Evolutionary conservation across 1,284 basidiomycete genomes (phyloP).

Genomic region (Somion occarium): DNA sequence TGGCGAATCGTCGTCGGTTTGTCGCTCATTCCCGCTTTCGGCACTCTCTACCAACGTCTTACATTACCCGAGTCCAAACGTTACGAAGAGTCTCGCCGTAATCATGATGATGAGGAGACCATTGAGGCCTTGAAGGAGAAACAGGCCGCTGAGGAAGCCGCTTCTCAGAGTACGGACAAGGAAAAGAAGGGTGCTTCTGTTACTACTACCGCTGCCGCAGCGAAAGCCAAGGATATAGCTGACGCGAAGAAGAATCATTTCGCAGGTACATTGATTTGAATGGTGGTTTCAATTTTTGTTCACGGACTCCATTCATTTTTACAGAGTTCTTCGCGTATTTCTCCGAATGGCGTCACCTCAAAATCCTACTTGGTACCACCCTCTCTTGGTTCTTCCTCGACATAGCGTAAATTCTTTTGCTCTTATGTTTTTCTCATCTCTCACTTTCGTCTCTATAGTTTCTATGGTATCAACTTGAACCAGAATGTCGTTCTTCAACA

Average conservation of each 20-base stretch:
- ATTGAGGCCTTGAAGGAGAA: conserved; percentile 35
- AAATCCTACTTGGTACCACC: conserved; percentile 48
- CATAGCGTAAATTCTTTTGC: conserved; percentile 35
- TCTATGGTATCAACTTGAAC: conserved; percentile 79
- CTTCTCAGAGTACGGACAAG: conserved; percentile 2
- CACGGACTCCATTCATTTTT: neutral
- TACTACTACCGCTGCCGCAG: conserved; percentile 7
- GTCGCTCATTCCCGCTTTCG: conserved; percentile 53
- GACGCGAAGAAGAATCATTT: conserved; percentile 35
- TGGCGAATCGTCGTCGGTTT: conserved; percentile 50
- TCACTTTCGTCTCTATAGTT: conserved; percentile 30
- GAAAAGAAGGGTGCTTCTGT: conserved; percentile 16
- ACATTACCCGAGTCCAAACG: conserved; percentile 69
- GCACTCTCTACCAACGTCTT: conserved; percentile 68
- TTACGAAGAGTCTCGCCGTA: conserved; percentile 40
- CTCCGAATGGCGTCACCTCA: conserved; percentile 51
- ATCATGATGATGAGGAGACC: conserved; percentile 27
- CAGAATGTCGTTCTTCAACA: conserved; percentile 67
- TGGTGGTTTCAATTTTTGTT: conserved; percentile 5
- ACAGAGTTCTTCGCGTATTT: conserved; percentile 48
- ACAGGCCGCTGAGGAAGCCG: conserved; percentile 21
- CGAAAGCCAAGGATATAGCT: conserved; percentile 10
- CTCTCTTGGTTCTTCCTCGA: conserved; percentile 55
- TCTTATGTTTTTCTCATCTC: neutral
- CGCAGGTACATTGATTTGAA: conserved; percentile 23